These are phyloP conservation scores for Fraxinus excelsior DNA, from an alignment of 257 asterid genomes.

Conservation along the genomic window DNA sequence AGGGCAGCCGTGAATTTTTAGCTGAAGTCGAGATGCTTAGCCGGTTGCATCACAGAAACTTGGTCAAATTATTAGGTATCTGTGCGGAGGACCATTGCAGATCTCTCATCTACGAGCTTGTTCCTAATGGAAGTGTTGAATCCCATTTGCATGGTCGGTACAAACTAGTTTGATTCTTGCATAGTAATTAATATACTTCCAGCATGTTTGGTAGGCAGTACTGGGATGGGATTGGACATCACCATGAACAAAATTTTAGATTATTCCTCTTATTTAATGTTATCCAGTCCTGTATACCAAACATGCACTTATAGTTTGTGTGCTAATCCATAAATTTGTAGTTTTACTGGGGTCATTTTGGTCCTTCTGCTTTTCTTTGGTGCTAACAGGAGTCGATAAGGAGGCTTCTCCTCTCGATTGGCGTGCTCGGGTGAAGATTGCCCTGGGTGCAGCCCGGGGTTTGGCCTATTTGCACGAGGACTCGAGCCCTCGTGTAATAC, in stretches of 20 bases:
- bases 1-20: constrained; percentile 81
- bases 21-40: constrained; percentile 98
- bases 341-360: background rate
- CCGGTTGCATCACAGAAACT: constrained; percentile 80
- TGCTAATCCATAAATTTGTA: background rate
- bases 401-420: constrained; percentile 74
- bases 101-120: constrained; percentile 59
- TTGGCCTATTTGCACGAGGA: constrained; percentile 94
- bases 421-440: constrained; percentile 80
- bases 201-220: background rate
- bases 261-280: background rate
- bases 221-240: background rate
- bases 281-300: background rate
- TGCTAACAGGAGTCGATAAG: constrained; percentile 62
- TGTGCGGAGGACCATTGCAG: constrained; percentile 70
- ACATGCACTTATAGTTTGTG: background rate
- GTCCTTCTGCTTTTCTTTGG: constrained; percentile 13
- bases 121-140: constrained; percentile 88
- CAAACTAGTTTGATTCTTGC: background rate
- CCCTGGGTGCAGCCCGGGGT: constrained; percentile 90
- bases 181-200: background rate
- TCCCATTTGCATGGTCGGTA: constrained; percentile 83
- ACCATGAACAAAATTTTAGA: background rate
- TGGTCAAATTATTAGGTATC: constrained; percentile 82
- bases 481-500: constrained; percentile 95